These are phyloP conservation scores for Spinacia oleracea DNA, from an alignment of 179 eudicot genomes.

Conservation along the genomic window DNA sequence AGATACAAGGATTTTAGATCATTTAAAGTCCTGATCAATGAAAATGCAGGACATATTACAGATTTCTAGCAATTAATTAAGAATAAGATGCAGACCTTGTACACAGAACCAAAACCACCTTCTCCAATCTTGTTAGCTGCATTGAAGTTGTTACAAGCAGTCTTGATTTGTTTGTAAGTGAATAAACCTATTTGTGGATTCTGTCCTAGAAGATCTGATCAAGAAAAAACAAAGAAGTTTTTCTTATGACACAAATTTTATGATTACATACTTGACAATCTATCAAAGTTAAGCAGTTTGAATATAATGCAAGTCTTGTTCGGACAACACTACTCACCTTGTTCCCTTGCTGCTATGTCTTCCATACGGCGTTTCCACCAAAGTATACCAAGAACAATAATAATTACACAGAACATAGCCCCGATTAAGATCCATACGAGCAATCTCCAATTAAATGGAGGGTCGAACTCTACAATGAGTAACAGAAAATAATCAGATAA, in stretches of 20 bases:
- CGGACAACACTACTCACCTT: slow-evolving; percentile 10
- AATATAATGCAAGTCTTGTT: background rate
- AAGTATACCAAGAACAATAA: slow-evolving; percentile 3
- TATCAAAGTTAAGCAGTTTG: no score
- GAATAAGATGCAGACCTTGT: slow-evolving; percentile 24
- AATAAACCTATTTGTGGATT: slow-evolving; percentile 27
- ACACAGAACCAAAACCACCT: slow-evolving; percentile 43
- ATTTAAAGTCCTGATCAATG: background rate
- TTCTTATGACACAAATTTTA: background rate
- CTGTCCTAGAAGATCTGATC: slow-evolving; percentile 24
- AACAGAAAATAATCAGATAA: background rate
- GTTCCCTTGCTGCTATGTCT: slow-evolving; percentile 14
- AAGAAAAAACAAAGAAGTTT: background rate
- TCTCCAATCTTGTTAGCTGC: slow-evolving; percentile 33
- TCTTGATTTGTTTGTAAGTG: slow-evolving; percentile 33
- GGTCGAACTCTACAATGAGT: slow-evolving; percentile 13
- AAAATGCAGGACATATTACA: background rate
- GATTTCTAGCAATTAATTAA: background rate
- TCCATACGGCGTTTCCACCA: slow-evolving; percentile 22
- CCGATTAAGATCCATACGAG: slow-evolving; percentile 11
- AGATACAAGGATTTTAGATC: background rate
- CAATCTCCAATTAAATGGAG: slow-evolving; percentile 13
- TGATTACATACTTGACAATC: background rate
- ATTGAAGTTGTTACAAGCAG: slow-evolving; percentile 33
- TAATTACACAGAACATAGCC: background rate